phyloP scores from a whole-genome alignment of 768 basidiomycete genomes.

The Rhodotorula taiwanensis region DNA sequence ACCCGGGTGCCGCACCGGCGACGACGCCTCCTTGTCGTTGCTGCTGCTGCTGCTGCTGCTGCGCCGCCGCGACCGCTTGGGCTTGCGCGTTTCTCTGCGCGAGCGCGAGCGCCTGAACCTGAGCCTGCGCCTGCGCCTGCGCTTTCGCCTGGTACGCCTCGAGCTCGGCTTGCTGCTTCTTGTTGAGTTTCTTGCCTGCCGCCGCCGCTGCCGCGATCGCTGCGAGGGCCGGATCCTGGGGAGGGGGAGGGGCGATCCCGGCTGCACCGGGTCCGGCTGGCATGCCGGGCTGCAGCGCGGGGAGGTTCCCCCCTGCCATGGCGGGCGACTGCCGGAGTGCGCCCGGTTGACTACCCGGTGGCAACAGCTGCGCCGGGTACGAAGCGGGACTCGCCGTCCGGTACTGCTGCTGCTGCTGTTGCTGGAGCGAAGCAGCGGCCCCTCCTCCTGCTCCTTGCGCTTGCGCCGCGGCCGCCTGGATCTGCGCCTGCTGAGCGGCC shows the following conservation, averaged over 20 bases:
- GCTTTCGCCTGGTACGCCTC: conserved; percentile 20
- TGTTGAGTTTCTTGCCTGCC: conserved; percentile 31
- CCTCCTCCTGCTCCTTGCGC: not conserved
- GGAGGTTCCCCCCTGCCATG: not conserved
- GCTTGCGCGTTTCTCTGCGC: conserved; percentile 7
- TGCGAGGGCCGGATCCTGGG: not conserved
- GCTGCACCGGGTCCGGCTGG: not conserved
- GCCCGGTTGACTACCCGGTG: not conserved
- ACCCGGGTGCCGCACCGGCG: not conserved
- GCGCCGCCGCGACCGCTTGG: conserved; percentile 4
- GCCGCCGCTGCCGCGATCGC: not conserved
- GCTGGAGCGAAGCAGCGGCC: not conserved
- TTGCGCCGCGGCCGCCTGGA: not conserved
- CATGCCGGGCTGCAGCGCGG: not conserved
- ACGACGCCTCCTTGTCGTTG: not conserved
- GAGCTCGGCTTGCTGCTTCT: conserved; percentile 29
- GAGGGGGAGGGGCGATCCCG: conserved; percentile 1
- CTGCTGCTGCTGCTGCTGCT: not conserved
- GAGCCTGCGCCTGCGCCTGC: conserved; percentile 19
- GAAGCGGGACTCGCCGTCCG: conserved; percentile 1
- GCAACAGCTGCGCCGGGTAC: not conserved
- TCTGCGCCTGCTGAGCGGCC: conserved; percentile 4
- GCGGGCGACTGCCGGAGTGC: conserved; percentile 5
- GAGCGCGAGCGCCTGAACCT: conserved; percentile 21
- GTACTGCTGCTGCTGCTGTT: conserved; percentile 14